Base-by-base conservation (phyloP, 2,329 filamentous ascomycete species). In the Sporothrix luriei region DNA sequence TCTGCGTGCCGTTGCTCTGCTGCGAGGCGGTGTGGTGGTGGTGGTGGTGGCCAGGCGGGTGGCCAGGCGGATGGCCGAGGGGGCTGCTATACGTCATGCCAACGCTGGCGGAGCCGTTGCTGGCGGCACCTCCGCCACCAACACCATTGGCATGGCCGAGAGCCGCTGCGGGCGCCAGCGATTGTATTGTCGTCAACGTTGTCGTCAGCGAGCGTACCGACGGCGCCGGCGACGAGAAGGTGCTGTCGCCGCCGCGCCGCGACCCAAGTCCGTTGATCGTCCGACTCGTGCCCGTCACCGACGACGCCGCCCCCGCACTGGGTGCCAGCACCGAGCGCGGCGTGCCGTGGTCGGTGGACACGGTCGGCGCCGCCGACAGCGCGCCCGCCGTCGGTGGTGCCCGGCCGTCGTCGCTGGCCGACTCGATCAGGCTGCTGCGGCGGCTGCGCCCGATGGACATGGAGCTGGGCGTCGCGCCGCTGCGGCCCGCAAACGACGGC, bases 121-220 rank as follows among this genome's bases (percentile, higher is more conserved):
- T 40, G 0, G 64, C n/a, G 10, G 46, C 46, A 14, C 82, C 74
- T 69, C 46, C 26, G 6, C 54, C 76, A 77, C 29, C 68, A 76
- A 76, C 65, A 76, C 79, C 3, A 29, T 54, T 16, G 2, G 52
- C 24, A 1, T 54, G 21, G 6, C 33, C 33, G 13, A 46, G 24
- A 24, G 43, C 83, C 84, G 68, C 86, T 1, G 57, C 87, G 4
- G 88, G 87, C 3, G 87, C 86, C 72, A 88, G 83, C 0, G 92
- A 94, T 76, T 94, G 92, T 71, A 96, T 93, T 0, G 92, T 96
- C 0, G 92, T 95, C 69, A 96, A 83, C 1, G 92, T 95, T 0
- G 92, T 95, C 1, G 92, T 92, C 68, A 96, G 82, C 2, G 91
- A 94, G 72, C 89, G 90, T 62, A 93, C 88, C 9, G 91, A 94